These are phyloP conservation scores for Monosporozyma aerobia DNA, from an alignment of 805 yeast species.

Conservation along the genomic window DNA sequence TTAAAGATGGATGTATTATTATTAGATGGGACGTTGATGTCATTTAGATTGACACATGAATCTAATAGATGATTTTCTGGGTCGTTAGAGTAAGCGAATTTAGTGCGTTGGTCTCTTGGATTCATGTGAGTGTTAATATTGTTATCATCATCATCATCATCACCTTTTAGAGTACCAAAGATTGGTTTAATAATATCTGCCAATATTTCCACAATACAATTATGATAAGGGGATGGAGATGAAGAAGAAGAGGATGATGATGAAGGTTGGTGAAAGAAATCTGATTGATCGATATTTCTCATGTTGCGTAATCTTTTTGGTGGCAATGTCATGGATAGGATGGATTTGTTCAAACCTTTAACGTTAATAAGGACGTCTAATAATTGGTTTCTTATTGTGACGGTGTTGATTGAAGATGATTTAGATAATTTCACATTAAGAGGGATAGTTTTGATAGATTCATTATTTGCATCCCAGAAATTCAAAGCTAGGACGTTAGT, in stretches of 20 bases:
- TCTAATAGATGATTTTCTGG: slow-evolving; percentile 5
- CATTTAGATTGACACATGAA: slow-evolving; percentile 6
- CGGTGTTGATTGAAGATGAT: background rate
- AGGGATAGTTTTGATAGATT: slow-evolving; percentile 7
- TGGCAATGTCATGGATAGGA: slow-evolving; percentile 11
- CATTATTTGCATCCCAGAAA: slow-evolving; percentile 6
- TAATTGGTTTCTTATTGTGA: slow-evolving; percentile 9
- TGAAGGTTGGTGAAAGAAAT: slow-evolving; percentile 2
- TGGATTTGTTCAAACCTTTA: slow-evolving; percentile 6
- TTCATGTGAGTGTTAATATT: background rate
- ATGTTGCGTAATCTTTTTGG: slow-evolving; percentile 3
- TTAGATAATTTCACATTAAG: slow-evolving; percentile 1
- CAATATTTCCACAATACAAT: slow-evolving; percentile 8
- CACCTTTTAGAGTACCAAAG: slow-evolving; percentile 5
- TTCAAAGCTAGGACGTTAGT: slow-evolving; percentile 7
- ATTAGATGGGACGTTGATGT: slow-evolving; percentile 2
- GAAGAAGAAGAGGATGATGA: background rate
- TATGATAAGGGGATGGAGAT: slow-evolving; percentile 7
- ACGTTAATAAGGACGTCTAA: background rate
- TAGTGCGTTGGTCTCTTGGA: too few species aligned
- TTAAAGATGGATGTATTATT: slow-evolving; percentile 7
- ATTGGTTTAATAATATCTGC: slow-evolving; percentile 7
- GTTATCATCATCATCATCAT: background rate
- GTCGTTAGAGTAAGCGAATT: slow-evolving; percentile 2
- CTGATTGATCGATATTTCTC: slow-evolving; percentile 5